These are phyloP conservation scores for Cotoneaster glaucophyllus DNA, from an alignment of 306 rosid species.

Conservation along the genomic window DNA sequence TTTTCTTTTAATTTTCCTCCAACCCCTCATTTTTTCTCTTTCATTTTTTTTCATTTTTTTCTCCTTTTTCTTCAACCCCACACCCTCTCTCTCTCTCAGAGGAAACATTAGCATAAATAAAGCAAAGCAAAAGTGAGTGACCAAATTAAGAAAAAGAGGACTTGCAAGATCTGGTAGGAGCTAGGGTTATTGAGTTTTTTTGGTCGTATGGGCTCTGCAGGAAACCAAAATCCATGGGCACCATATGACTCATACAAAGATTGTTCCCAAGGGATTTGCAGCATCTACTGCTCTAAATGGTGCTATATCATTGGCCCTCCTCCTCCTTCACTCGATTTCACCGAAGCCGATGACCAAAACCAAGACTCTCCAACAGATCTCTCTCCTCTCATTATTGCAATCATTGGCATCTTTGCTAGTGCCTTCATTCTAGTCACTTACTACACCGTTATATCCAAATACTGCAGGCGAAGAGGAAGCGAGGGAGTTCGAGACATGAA, in stretches of 20 bases:
- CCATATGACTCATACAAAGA: conserved; percentile 37
- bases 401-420: conserved; percentile 62
- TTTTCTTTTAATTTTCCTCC: conserved; percentile 24
- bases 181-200: not conserved
- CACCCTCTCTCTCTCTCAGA: not conserved
- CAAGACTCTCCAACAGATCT: conserved; percentile 28
- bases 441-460: conserved; percentile 56
- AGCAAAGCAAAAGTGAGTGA: conserved; percentile 2
- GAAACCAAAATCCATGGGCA: conserved; percentile 40
- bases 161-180: conserved; percentile 4
- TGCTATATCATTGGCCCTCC: conserved; percentile 64
- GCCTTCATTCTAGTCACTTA: conserved; percentile 54
- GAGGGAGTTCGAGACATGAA: not conserved
- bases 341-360: not conserved
- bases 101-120: not conserved
- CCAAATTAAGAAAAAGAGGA: not conserved
- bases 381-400: conserved; percentile 69
- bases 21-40: not conserved
- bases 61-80: not conserved
- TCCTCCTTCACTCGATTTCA: conserved; percentile 44
- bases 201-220: conserved; percentile 35
- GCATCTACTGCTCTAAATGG: conserved; percentile 78
- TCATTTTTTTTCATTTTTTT: not conserved
- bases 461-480: conserved; percentile 32
- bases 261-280: conserved; percentile 65